phyloP scores from a whole-genome alignment of 805 yeast genomes.

The Myxozyma lipomycoides region DNA sequence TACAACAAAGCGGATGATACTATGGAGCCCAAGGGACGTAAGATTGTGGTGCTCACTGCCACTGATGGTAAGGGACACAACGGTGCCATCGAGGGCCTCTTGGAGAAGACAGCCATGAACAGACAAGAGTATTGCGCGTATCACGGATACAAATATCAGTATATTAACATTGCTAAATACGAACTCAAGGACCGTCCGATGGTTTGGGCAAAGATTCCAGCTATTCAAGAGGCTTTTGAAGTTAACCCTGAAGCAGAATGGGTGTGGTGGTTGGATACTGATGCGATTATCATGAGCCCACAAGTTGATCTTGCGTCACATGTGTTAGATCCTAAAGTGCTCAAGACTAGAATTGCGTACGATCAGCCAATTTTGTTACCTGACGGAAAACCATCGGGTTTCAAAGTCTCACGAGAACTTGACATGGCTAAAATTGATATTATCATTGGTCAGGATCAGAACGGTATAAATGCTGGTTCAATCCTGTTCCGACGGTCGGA shows the following conservation, averaged over 20 bases:
- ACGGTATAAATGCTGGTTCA: constrained; percentile 80
- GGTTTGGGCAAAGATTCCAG: constrained; percentile 38
- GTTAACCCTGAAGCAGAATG: constrained; percentile 38
- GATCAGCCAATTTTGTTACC: constrained; percentile 18
- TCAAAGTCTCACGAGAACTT: constrained; percentile 11
- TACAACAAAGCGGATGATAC: not conserved
- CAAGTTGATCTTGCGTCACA: constrained; percentile 32
- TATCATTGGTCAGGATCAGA: constrained; percentile 81
- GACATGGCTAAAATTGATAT: constrained; percentile 45
- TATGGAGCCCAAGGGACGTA: constrained; percentile 18
- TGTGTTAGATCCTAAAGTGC: constrained; percentile 32
- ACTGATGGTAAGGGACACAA: constrained; percentile 29
- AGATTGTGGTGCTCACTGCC: constrained; percentile 30
- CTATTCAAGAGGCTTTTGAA: constrained; percentile 35
- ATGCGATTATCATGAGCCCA: constrained; percentile 37
- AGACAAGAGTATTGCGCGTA: constrained; percentile 35
- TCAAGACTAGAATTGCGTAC: constrained; percentile 30
- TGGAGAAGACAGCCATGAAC: constrained; percentile 29
- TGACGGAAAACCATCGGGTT: constrained; percentile 11
- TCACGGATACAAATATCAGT: constrained; percentile 35
- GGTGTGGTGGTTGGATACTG: constrained; percentile 42
- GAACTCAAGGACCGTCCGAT: constrained; percentile 13
- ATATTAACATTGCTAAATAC: constrained; percentile 32
- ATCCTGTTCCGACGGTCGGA: constrained; percentile 64
- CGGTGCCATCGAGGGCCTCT: constrained; percentile 13